These are phyloP conservation scores for Phyllosticta citribraziliensis DNA, from an alignment of 2,329 filamentous ascomycete genomes.

Conservation along the genomic window DNA sequence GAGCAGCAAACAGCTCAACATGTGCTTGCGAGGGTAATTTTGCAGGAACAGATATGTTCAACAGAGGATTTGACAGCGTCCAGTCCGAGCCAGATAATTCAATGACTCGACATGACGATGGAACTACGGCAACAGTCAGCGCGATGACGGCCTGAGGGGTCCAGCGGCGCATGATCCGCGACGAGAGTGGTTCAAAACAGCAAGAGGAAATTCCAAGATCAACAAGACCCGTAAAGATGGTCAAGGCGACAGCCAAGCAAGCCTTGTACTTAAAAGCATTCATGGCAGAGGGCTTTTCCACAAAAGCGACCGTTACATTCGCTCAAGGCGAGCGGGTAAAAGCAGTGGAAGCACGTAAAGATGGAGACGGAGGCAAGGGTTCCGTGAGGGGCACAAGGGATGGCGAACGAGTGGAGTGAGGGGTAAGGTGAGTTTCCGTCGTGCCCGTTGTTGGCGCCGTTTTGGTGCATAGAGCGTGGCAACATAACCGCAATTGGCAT, in stretches of 20 bases:
- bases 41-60: constrained; percentile 45
- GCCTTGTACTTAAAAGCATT: background rate
- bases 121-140: background rate
- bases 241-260: background rate
- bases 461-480: background rate
- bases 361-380: background rate
- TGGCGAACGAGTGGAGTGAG: background rate
- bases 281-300: background rate
- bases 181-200: background rate
- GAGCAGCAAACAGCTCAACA: constrained; percentile 45
- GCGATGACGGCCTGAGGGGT: background rate
- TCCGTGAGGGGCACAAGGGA: background rate
- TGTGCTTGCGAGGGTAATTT: constrained; percentile 50
- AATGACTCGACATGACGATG: constrained; percentile 11
- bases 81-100: constrained; percentile 26
- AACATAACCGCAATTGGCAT: background rate
- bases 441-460: background rate
- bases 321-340: background rate
- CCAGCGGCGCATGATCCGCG: constrained; percentile 1
- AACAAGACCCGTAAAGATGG: background rate
- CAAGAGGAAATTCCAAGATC: background rate
- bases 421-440: background rate
- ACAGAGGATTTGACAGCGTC: constrained; percentile 35
- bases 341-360: background rate
- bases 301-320: background rate